Evolutionary conservation across 257 asterid genomes (phyloP).

Genomic region (Pogostemon cablin): DNA sequence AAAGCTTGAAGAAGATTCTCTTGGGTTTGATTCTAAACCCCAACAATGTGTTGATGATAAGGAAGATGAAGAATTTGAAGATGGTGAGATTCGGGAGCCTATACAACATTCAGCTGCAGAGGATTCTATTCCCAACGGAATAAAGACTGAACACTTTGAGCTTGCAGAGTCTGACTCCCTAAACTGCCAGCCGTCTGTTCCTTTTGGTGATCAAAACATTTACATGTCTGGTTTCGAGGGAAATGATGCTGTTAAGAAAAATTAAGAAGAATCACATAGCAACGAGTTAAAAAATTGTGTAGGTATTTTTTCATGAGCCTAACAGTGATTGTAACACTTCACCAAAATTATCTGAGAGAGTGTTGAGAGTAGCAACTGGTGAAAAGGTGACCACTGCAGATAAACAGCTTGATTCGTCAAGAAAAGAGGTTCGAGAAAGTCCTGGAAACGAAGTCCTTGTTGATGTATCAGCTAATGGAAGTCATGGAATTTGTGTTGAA

Average conservation of each 20-base stretch:
- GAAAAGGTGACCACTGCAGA: constrained; percentile 42
- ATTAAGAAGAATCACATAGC: constrained; percentile 35
- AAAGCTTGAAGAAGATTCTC: constrained; percentile 52
- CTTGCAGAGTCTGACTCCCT: constrained; percentile 33
- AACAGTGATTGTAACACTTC: constrained; percentile 39
- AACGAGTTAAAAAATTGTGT: constrained; percentile 39
- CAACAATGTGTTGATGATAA: constrained; percentile 47
- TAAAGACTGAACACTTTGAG: constrained; percentile 33
- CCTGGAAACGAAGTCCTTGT: constrained; percentile 37
- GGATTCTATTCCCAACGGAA: constrained; percentile 37
- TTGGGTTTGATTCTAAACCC: constrained; percentile 63
- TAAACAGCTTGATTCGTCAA: constrained; percentile 36
- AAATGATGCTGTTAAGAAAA: constrained; percentile 34
- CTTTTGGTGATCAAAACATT: constrained; percentile 35
- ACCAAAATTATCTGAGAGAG: constrained; percentile 37
- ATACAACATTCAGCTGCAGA: constrained; percentile 37
- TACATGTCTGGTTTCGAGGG: constrained; percentile 31
- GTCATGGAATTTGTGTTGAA: constrained; percentile 37
- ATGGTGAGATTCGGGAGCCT: constrained; percentile 84
- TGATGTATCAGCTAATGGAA: constrained; percentile 41
- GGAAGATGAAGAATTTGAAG: constrained; percentile 85
- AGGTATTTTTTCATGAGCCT: constrained; percentile 35
- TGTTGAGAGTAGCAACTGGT: constrained; percentile 39
- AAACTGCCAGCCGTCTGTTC: constrained; percentile 38
- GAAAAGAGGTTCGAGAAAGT: constrained; percentile 37